These are phyloP conservation scores for Murraya paniculata DNA, from an alignment of 345 rosid species.

Conservation along the genomic window DNA sequence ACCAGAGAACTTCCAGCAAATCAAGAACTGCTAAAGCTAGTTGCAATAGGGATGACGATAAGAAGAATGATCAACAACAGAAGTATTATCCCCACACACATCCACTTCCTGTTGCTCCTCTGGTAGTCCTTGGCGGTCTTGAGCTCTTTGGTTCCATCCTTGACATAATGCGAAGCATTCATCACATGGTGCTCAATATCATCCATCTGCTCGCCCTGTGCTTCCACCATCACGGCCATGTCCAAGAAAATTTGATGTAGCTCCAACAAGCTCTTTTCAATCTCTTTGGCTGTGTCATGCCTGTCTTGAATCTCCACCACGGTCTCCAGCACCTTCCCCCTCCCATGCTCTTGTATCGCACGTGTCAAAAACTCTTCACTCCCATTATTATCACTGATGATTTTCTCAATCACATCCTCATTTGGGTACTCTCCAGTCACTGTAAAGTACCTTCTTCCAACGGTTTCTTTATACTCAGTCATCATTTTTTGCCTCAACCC, in stretches of 20 bases:
- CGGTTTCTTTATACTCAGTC: slow-evolving; percentile 86
- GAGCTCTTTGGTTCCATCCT: slow-evolving; percentile 73
- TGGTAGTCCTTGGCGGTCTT: slow-evolving; percentile 69
- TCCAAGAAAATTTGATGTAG: slow-evolving; percentile 93
- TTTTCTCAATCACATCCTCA: slow-evolving; percentile 84
- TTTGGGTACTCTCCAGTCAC: slow-evolving; percentile 86
- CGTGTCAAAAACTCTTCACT: slow-evolving; percentile 68
- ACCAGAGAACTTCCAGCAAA: slow-evolving; percentile 9
- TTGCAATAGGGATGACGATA: slow-evolving; percentile 63
- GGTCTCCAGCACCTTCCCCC: slow-evolving; percentile 83
- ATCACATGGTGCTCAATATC: slow-evolving; percentile 89
- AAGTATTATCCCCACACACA: slow-evolving; percentile 68
- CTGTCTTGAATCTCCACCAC: slow-evolving; percentile 94
- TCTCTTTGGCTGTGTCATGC: slow-evolving; percentile 82
- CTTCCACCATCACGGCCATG: slow-evolving; percentile 95
- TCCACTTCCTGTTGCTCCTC: slow-evolving; percentile 72
- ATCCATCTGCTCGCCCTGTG: slow-evolving; percentile 93
- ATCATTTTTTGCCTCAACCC: slow-evolving; percentile 84
- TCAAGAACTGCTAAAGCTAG: slow-evolving; percentile 80
- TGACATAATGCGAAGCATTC: slow-evolving; percentile 78
- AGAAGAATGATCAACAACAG: slow-evolving; percentile 64
- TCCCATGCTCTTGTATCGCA: slow-evolving; percentile 93
- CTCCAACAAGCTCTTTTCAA: slow-evolving; percentile 89
- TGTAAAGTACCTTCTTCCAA: slow-evolving; percentile 85
- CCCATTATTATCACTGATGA: slow-evolving; percentile 60